These are phyloP conservation scores for Xylaria multiplex DNA, from an alignment of 2,329 filamentous ascomycete genomes.

Conservation along the genomic window DNA sequence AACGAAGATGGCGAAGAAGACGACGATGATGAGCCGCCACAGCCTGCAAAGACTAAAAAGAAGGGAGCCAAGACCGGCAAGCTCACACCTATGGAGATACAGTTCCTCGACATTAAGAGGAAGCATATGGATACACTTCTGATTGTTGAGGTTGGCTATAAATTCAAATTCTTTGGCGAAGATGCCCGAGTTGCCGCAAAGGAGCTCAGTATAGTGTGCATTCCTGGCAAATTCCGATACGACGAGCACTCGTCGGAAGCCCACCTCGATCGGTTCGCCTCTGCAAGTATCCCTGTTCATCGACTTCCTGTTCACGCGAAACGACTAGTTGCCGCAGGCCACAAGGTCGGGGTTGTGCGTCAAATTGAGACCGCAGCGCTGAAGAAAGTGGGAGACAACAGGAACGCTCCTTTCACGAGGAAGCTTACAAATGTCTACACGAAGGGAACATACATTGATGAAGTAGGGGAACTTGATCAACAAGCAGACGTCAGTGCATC, in stretches of 20 bases:
- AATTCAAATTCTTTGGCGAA: slow-evolving; percentile 96
- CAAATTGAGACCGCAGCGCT: slow-evolving; percentile 95
- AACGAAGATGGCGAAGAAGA: slow-evolving; percentile 69
- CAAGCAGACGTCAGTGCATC: slow-evolving; percentile 60
- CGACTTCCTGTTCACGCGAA: slow-evolving; percentile 93
- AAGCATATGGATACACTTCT: slow-evolving; percentile 90
- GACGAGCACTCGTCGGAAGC: slow-evolving; percentile 95
- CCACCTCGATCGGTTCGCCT: slow-evolving; percentile 90
- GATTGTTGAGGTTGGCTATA: slow-evolving; percentile 96
- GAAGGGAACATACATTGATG: slow-evolving; percentile 97
- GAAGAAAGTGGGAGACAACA: slow-evolving; percentile 94
- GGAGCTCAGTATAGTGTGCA: slow-evolving; percentile 93
- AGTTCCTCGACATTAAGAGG: slow-evolving; percentile 92
- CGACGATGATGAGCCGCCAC: slow-evolving; percentile 61
- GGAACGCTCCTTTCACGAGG: slow-evolving; percentile 89
- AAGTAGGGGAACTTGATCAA: slow-evolving; percentile 80
- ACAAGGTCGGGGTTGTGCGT: slow-evolving; percentile 95
- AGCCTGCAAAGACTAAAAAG: slow-evolving; percentile 66
- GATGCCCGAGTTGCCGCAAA: slow-evolving; percentile 90
- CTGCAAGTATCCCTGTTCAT: slow-evolving; percentile 93
- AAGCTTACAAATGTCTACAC: slow-evolving; percentile 98
- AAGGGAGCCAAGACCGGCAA: slow-evolving; percentile 78
- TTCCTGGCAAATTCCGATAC: slow-evolving; percentile 92
- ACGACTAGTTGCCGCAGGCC: slow-evolving; percentile 86
- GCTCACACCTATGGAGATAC: slow-evolving; percentile 92